A percentile compares a stretch with the other conserved stretches of the same genome.
phyloP scores from a whole-genome alignment of 176 grass and related monocot species.

The Themeda triandra region DNA sequence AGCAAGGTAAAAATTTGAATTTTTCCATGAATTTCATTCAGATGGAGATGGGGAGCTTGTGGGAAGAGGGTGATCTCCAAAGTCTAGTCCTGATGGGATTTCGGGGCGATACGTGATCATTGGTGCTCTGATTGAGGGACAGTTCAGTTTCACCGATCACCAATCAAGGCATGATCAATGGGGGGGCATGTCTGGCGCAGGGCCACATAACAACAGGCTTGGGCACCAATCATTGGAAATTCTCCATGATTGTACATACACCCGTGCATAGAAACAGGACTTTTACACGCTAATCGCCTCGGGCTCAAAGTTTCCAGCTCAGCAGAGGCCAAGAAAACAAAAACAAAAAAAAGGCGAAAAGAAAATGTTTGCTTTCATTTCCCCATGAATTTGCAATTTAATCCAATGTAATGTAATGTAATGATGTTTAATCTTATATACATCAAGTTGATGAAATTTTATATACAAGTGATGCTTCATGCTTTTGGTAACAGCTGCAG shows the following conservation, averaged over 20 bases:
- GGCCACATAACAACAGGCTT: conserved; percentile 21
- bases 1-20: neutral
- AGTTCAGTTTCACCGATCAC: conserved; percentile 5
- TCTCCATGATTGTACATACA: conserved; percentile 28
- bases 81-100: conserved; percentile 75
- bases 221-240: conserved; percentile 27
- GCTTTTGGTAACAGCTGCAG: neutral
- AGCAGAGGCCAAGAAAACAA: neutral
- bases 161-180: neutral
- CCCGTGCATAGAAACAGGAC: neutral
- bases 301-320: neutral
- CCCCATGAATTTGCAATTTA: neutral
- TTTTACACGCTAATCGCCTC: neutral
- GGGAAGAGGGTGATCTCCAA: conserved; percentile 74
- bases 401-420: conserved; percentile 8
- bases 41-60: conserved; percentile 51
- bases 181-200: conserved; percentile 3
- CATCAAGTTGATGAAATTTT: neutral
- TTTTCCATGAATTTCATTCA: conserved; percentile 24
- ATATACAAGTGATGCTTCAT: conserved; percentile 5
- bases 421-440: neutral
- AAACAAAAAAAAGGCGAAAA: neutral
- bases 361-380: neutral
- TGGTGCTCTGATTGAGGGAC: neutral
- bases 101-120: conserved; percentile 24